Evolutionary conservation across 73 alveolate species (phyloP).

Genomic region (Breviolum minutum): DNA sequence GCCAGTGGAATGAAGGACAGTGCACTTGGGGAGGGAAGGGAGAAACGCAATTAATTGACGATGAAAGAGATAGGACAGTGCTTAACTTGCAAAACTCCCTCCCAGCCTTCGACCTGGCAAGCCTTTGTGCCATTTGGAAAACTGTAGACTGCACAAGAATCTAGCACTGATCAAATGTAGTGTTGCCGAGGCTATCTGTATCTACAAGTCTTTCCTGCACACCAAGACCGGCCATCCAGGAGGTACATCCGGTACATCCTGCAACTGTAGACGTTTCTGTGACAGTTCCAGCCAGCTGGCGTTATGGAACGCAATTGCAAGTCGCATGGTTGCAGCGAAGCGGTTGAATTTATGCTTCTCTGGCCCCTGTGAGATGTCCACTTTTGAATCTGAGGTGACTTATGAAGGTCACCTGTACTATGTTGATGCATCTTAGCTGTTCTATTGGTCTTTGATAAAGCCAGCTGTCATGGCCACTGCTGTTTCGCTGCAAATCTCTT

Average conservation of each 20-base stretch:
- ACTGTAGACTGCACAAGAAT: too few species aligned
- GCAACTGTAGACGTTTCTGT: constrained; percentile 73
- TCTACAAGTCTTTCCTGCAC: too few species aligned
- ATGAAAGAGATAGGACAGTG: too few species aligned
- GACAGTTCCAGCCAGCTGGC: constrained; percentile 87
- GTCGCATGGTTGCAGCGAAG: background rate
- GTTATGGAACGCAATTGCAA: constrained; percentile 72
- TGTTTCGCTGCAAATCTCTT: background rate
- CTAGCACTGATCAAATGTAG: too few species aligned
- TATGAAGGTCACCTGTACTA: constrained; percentile 62
- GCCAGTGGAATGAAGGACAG: background rate
- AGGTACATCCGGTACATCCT: background rate
- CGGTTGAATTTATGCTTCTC: background rate
- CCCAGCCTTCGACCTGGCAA: too few species aligned
- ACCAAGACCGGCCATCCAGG: background rate
- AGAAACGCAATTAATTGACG: too few species aligned
- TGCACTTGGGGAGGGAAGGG: background rate
- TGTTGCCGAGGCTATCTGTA: too few species aligned
- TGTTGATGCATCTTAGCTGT: constrained; percentile 45
- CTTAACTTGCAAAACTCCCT: too few species aligned
- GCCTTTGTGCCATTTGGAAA: too few species aligned
- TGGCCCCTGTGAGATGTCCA: background rate
- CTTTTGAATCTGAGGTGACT: background rate
- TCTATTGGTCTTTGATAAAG: background rate
- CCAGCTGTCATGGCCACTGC: too few species aligned